A percentile compares a stretch with the other conserved stretches of the same genome.
phyloP scores from a whole-genome alignment of 2,329 filamentous ascomycete species.

The Sordariomycetes sp. region DNA sequence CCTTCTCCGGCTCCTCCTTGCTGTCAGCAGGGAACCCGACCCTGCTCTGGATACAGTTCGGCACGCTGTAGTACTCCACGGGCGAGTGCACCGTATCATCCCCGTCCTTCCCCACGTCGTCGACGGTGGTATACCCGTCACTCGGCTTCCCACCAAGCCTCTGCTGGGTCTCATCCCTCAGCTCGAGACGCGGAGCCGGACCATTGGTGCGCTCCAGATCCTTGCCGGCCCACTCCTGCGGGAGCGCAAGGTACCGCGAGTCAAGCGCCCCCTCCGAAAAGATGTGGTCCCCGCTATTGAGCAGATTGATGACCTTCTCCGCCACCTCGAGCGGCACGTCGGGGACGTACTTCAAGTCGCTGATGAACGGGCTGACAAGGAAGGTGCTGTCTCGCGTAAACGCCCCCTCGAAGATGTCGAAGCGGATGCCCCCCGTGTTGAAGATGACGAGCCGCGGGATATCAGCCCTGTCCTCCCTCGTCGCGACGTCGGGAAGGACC shows the following conservation, averaged over 20 bases:
- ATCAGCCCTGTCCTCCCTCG: slow-evolving; percentile 41
- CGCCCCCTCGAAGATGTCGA: slow-evolving; percentile 85
- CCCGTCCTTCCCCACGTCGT: slow-evolving; percentile 71
- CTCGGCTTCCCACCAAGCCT: slow-evolving; percentile 21
- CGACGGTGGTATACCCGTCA: slow-evolving; percentile 74
- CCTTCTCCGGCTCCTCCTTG: slow-evolving; percentile 45
- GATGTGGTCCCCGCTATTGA: slow-evolving; percentile 42
- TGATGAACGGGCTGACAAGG: slow-evolving; percentile 79
- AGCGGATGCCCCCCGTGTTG: slow-evolving; percentile 86
- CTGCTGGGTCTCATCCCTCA: slow-evolving; percentile 11
- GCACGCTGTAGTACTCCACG: slow-evolving; percentile 63
- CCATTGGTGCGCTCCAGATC: slow-evolving; percentile 4
- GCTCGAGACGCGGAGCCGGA: slow-evolving; percentile 15
- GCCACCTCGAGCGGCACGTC: slow-evolving; percentile 72
- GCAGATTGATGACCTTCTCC: slow-evolving; percentile 46
- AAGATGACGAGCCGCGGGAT: slow-evolving; percentile 59
- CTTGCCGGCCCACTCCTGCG: slow-evolving; percentile 24
- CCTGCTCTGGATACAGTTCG: slow-evolving; percentile 69
- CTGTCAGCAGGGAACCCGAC: slow-evolving; percentile 43
- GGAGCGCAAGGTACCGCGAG: slow-evolving; percentile 32
- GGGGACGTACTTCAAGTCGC: slow-evolving; percentile 60
- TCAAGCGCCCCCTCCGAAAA: slow-evolving; percentile 23
- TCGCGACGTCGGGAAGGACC: slow-evolving; percentile 56
- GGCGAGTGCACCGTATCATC: slow-evolving; percentile 78
- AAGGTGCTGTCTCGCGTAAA: slow-evolving; percentile 84